Percentiles rank a stretch among this genome's conserved stretches.
Evolutionary conservation across 2,329 filamentous ascomycete species (phyloP).

Genomic region (Ophiostoma novo-ulmi): DNA sequence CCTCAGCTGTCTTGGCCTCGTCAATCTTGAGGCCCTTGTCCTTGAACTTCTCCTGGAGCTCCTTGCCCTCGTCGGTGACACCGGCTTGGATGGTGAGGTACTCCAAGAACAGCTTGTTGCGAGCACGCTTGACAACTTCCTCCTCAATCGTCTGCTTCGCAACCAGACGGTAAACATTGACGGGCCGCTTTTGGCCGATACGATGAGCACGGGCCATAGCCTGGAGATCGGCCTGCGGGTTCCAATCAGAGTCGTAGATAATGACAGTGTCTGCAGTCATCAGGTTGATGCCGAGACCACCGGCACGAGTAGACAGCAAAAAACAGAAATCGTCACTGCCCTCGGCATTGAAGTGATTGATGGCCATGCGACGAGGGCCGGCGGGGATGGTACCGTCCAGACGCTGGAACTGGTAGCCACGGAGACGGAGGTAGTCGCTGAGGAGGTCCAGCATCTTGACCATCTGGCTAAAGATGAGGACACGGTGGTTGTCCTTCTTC

Average conservation of each 20-base stretch:
- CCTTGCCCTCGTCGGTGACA: slow-evolving; percentile 90
- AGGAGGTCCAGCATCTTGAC: slow-evolving; percentile 97
- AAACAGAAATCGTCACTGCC: slow-evolving; percentile 96
- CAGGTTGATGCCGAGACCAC: slow-evolving; percentile 95
- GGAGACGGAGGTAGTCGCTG: slow-evolving; percentile 84
- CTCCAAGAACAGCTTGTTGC: slow-evolving; percentile 95
- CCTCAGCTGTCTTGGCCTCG: slow-evolving; percentile 84
- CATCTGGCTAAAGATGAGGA: slow-evolving; percentile 99
- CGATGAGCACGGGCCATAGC: slow-evolving; percentile 98
- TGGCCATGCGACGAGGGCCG: slow-evolving; percentile 80
- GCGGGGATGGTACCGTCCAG: slow-evolving; percentile 93
- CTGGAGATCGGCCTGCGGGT: slow-evolving; percentile 94
- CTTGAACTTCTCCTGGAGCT: slow-evolving; percentile 66
- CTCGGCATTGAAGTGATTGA: slow-evolving; percentile 98
- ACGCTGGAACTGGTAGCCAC: slow-evolving; percentile 92
- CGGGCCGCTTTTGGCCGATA: slow-evolving; percentile 92
- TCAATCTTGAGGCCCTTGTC: slow-evolving; percentile 69
- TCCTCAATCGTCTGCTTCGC: slow-evolving; percentile 98
- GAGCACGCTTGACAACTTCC: slow-evolving; percentile 89
- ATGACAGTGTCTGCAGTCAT: slow-evolving; percentile 99
- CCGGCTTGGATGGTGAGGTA: slow-evolving; percentile 96
- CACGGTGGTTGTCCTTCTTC: slow-evolving; percentile 87
- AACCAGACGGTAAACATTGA: slow-evolving; percentile 92
- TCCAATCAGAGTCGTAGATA: slow-evolving; percentile 98
- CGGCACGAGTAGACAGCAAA: slow-evolving; percentile 86